Base-by-base conservation (phyloP, 148 eudicot genomes). In the Talinum fruticosum region DNA sequence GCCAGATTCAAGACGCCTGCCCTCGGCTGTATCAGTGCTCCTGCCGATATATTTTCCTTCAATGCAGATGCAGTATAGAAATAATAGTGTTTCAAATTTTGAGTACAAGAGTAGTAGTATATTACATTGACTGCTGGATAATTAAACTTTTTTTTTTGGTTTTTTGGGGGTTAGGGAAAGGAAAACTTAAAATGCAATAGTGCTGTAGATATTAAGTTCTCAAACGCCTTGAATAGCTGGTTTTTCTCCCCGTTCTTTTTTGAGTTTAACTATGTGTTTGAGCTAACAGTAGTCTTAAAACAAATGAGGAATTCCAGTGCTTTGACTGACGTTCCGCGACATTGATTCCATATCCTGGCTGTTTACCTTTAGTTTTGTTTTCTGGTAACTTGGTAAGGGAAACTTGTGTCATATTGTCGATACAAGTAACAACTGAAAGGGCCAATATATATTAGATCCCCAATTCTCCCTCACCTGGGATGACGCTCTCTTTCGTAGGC, bases 21-120 rank as follows among this genome's bases (percentile, higher is more conserved):
- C 44, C 67, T 80, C 45, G 80, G 87, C 67, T 79, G 71, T 82
- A 84, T 82, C 45, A 84, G 73, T 71, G 80, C 89, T 8, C 89
- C 89, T 62, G 59, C 81, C 26, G 87, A 87, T 53, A 84, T 87
- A 28, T 84, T 74, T 77, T 84, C 87, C 10, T 68, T 47, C 51
- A 75, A 75, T 38, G 61, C 51, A 10, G 76, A 70, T 49, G 67
- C 53, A 33, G 61, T 26, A 2, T 75, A 67, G 34, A 24, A 34
- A 45, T 29, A 5, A 29, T 44, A 35, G n/a, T 44, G 70, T 34
- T 26, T 28, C 66, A 62, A 62, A 62, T 10, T 28, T 28, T 62
- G 32, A 10, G 30, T 33, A 13, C 6, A 62, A 62, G 33, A 62
- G 29, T 62, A 62, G 32, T 28, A 28, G 66, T 62, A 62, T 1